A percentile compares a stretch with the other conserved stretches of the same genome.
Evolutionary conservation across 306 rosid species (phyloP).

Genomic region (Vigna radiata): DNA sequence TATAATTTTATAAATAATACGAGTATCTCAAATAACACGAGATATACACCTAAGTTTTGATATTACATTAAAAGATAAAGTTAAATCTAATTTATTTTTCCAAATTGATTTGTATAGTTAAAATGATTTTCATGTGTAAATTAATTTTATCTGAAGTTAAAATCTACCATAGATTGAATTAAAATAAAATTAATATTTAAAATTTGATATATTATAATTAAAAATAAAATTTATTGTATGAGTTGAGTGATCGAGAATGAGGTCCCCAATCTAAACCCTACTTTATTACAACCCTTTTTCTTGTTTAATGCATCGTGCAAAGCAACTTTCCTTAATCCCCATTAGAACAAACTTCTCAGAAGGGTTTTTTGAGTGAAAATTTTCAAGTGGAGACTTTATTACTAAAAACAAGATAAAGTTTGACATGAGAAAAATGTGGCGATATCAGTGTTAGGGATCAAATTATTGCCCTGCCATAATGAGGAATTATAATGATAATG

Average conservation of each 20-base stretch:
- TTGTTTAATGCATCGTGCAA: slow-evolving; percentile 33
- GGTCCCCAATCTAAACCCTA: slow-evolving; percentile 24
- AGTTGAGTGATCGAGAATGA: background rate
- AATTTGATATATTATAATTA: too few relatives aligned
- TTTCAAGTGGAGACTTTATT: background rate
- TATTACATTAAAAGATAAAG: too few relatives aligned
- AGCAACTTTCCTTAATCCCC: slow-evolving; percentile 29
- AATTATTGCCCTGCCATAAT: slow-evolving; percentile 42
- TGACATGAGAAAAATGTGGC: slow-evolving; percentile 42
- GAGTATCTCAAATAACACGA: too few relatives aligned
- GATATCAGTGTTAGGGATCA: slow-evolving; percentile 32
- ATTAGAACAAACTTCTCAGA: background rate
- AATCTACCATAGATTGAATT: too few relatives aligned
- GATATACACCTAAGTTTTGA: too few relatives aligned
- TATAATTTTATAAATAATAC: too few relatives aligned
- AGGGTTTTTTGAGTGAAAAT: background rate
- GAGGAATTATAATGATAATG: slow-evolving; percentile 37
- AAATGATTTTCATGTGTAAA: too few relatives aligned
- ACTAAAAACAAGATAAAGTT: background rate
- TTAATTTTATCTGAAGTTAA: too few relatives aligned
- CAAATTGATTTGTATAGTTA: too few relatives aligned
- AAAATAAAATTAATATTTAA: too few relatives aligned
- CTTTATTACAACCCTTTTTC: background rate
- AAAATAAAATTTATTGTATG: too few relatives aligned
- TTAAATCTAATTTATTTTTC: too few relatives aligned